Base-by-base conservation (phyloP, 768 basidiomycete species). In the Tubosaeta sp. region DNA sequence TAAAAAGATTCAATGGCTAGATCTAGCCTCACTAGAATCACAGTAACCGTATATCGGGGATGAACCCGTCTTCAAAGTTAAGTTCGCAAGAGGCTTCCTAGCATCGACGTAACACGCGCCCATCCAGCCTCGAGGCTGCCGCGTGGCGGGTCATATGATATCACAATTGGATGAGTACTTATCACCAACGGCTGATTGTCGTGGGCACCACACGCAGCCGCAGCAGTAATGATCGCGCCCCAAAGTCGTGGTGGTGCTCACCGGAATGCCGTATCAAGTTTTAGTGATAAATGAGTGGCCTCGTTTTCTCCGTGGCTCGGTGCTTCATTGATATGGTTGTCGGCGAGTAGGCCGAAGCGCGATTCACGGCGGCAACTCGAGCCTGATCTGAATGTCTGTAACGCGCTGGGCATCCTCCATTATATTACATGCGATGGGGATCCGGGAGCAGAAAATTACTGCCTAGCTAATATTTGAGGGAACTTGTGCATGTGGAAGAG, bases 121-220 rank as follows among this genome's bases (percentile, higher is more conserved):
- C 19, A 36, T 21, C 32, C 19, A n/a, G 39, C 58, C 58, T 59
- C 53, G 51, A 59, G 57, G 58, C 46, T 22, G 49, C 58, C 58
- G 52, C 58, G 42, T 59, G 42, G 22, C 22, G 22, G n/a, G n/a
- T n/a, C n/a, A n/a, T n/a, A n/a, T n/a, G n/a, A n/a, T 16, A 0
- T 24, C 21, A 41, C 22, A 22, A 11, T 21, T 27, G 5, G 6
- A 41, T 41, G n/a, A n/a, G n/a, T n/a, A n/a, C n/a, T n/a, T n/a
- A n/a, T n/a, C n/a, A n/a, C n/a, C n/a, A n/a, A n/a, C 13, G 22
- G 7, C 39, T 9, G 21, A 14, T 14, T 14, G 39, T 40, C 21
- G 13, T 24, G 13, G 39, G n/a, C 35, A 11, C 13, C 21, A 22
- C 39, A n/a, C 22, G 38, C 38, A 39, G 11, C 38, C 38, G 38